phyloP scores from a whole-genome alignment of 2,329 filamentous ascomycete species.

The Pyrenophora graminea region DNA sequence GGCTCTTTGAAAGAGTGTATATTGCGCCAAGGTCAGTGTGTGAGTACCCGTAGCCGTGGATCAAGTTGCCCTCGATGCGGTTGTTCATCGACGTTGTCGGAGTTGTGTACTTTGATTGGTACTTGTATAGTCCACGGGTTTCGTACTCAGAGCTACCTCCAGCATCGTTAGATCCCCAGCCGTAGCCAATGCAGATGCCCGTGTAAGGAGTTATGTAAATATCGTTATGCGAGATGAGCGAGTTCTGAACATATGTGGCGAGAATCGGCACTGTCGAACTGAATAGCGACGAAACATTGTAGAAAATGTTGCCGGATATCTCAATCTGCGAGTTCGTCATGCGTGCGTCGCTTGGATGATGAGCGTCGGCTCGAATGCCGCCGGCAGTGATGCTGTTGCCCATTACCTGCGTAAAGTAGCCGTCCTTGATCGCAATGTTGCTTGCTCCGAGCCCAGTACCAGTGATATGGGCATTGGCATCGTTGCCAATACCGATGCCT shows the following conservation, averaged over 20 bases:
- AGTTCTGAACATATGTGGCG: slow-evolving; percentile 15
- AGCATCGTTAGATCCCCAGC: slow-evolving; percentile 19
- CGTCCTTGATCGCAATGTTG: slow-evolving; percentile 15
- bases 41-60: slow-evolving; percentile 18
- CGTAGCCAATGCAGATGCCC: slow-evolving; percentile 16
- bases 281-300: slow-evolving; percentile 18
- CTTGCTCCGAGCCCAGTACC: slow-evolving; percentile 7
- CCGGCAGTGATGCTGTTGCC: slow-evolving; percentile 22
- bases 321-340: slow-evolving; percentile 18
- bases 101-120: slow-evolving; percentile 18
- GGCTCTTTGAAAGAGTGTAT: slow-evolving; percentile 20
- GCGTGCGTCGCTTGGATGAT: slow-evolving; percentile 17
- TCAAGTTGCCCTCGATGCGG: slow-evolving; percentile 13
- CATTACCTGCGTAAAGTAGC: slow-evolving; percentile 22
- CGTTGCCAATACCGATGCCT: slow-evolving; percentile 21
- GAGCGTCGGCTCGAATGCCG: slow-evolving; percentile 17
- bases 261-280: slow-evolving; percentile 21
- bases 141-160: slow-evolving; percentile 19
- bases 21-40: slow-evolving; percentile 20
- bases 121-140: slow-evolving; percentile 20
- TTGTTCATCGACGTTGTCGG: slow-evolving; percentile 16
- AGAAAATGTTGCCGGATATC: slow-evolving; percentile 22
- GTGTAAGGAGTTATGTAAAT: slow-evolving; percentile 20
- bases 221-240: slow-evolving; percentile 19
- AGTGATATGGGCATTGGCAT: slow-evolving; percentile 19